phyloP scores from a whole-genome alignment of 2,329 filamentous ascomycete species.

The Penicillium griseofulvum region DNA sequence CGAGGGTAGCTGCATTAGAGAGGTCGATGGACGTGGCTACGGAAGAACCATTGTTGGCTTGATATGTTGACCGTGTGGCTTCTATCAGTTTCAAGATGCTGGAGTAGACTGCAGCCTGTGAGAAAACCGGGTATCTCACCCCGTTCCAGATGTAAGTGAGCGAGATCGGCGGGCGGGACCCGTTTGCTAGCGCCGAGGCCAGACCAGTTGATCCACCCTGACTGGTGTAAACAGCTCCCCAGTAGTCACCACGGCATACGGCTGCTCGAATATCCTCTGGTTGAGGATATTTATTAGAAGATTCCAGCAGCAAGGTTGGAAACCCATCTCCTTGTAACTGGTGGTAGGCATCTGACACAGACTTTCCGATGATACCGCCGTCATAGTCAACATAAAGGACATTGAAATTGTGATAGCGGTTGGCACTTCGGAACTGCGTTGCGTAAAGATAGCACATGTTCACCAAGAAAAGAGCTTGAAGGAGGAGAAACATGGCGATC shows the following conservation, averaged over 20 bases:
- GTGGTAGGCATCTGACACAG: slow-evolving; percentile 27
- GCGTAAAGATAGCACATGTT: slow-evolving; percentile 20
- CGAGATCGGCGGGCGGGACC: neutral
- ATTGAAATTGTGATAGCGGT: slow-evolving; percentile 27
- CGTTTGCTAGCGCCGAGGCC: neutral
- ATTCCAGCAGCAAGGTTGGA: neutral
- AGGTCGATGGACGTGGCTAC: neutral
- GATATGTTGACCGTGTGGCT: neutral
- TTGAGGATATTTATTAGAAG: neutral
- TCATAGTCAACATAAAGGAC: slow-evolving; percentile 35
- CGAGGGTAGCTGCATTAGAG: neutral
- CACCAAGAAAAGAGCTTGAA: slow-evolving; percentile 13
- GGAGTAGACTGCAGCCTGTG: neutral
- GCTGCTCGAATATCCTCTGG: neutral
- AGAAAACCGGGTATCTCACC: slow-evolving; percentile 2
- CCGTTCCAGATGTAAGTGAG: slow-evolving; percentile 5
- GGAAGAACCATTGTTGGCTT: slow-evolving; percentile 1
- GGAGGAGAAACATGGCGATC: slow-evolving; percentile 6
- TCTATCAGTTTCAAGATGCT: neutral
- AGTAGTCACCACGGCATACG: slow-evolving; percentile 3
- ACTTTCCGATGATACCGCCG: slow-evolving; percentile 27
- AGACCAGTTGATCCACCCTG: neutral
- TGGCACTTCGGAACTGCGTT: slow-evolving; percentile 8
- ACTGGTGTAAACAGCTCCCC: neutral
- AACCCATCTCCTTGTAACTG: neutral